Percentiles rank a stretch among this genome's conserved stretches.
These are phyloP conservation scores for Colletotrichum echinochloae DNA, from an alignment of 2,329 filamentous ascomycete species.

Conservation along the genomic window DNA sequence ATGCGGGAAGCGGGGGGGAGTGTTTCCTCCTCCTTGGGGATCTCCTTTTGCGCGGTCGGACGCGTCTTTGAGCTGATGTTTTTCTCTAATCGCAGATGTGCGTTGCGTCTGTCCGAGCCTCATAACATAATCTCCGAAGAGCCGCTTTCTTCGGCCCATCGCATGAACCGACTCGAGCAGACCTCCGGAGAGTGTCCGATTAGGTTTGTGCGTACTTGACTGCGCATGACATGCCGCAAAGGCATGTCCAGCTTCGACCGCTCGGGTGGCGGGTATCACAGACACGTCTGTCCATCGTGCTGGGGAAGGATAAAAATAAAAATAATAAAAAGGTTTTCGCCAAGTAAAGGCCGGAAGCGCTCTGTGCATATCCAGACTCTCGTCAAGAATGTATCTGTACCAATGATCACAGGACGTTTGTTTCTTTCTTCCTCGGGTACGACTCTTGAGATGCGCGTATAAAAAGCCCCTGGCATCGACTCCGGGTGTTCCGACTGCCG, in stretches of 20 bases:
- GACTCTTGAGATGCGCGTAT: conserved; percentile 24
- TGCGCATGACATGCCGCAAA: not conserved
- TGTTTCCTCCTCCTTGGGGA: not conserved
- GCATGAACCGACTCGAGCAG: conserved; percentile 7
- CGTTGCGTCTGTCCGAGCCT: conserved; percentile 13
- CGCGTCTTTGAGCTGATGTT: conserved; percentile 28
- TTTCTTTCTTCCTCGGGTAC: not conserved
- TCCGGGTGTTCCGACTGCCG: conserved; percentile 37
- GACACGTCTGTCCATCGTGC: not conserved
- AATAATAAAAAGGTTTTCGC: not conserved
- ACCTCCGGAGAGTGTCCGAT: not conserved
- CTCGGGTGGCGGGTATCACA: not conserved
- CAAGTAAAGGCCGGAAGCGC: not conserved
- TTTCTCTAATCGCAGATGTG: not conserved
- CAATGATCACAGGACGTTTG: not conserved
- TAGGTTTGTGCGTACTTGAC: not conserved
- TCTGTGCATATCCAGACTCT: conserved; percentile 19
- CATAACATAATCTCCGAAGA: conserved; percentile 5
- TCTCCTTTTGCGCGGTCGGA: conserved; percentile 16
- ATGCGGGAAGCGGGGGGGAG: not conserved
- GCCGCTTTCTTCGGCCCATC: not conserved
- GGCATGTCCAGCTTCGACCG: not conserved
- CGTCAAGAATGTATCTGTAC: not conserved
- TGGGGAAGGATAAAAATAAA: too few relatives aligned
- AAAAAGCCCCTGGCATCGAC: conserved; percentile 7